A percentile compares a stretch with the other conserved stretches of the same genome.
phyloP scores from a whole-genome alignment of 2,329 filamentous ascomycete genomes.

The Xylaria sp. region DNA sequence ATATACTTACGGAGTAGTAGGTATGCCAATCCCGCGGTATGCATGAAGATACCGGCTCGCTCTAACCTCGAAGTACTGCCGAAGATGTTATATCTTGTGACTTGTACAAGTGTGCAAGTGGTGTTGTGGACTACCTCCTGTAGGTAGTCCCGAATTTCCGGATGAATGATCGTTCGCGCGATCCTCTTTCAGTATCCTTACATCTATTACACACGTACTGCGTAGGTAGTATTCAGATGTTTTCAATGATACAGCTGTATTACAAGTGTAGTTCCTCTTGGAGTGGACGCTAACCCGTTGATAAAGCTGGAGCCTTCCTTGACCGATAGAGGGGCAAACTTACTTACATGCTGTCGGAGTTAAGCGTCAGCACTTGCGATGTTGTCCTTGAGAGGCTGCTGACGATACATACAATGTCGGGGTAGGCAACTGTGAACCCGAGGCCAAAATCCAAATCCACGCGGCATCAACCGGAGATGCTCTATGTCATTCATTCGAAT shows the following conservation, averaged over 20 bases:
- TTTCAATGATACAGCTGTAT: not conserved
- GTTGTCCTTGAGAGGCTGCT: slow-evolving; percentile 17
- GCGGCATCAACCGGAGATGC: slow-evolving; percentile 9
- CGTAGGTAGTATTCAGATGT: too few species aligned
- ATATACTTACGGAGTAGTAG: too few species aligned
- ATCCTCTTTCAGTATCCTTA: slow-evolving; percentile 17
- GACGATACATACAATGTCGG: slow-evolving; percentile 1
- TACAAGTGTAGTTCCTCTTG: not conserved
- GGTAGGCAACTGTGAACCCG: not conserved
- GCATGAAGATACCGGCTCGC: too few species aligned
- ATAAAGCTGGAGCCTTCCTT: not conserved
- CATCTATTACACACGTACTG: too few species aligned
- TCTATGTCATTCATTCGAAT: not conserved
- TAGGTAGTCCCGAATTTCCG: slow-evolving; percentile 27
- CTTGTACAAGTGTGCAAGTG: too few species aligned
- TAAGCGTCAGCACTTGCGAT: slow-evolving; percentile 28
- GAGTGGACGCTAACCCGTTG: too few species aligned
- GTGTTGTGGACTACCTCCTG: too few species aligned
- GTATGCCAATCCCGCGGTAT: not conserved
- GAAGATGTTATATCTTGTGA: too few species aligned
- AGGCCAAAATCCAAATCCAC: not conserved
- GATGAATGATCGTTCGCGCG: slow-evolving; percentile 4
- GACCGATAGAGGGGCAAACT: slow-evolving; percentile 21
- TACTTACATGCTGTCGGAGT: not conserved
- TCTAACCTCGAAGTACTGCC: too few species aligned